Conservation (phyloP, 495 filamentous ascomycete species). For the Hypoxylon cercidicola region DNA sequence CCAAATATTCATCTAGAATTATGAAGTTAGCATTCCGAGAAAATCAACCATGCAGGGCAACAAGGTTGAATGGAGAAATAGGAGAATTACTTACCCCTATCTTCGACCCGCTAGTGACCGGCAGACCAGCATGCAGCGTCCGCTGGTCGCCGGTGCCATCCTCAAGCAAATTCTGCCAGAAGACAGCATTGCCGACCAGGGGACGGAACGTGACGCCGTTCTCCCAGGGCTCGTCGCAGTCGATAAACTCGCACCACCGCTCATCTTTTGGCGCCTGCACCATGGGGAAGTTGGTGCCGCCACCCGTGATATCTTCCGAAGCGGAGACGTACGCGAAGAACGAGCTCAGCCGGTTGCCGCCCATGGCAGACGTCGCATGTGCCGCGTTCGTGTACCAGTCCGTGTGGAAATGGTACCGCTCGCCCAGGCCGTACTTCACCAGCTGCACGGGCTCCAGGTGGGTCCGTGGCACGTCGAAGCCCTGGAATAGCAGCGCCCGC, state of each 20-base stretch:
- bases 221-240: constrained; percentile 64
- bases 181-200: constrained; percentile 75
- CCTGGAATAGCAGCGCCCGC: constrained; percentile 76
- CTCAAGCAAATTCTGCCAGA: constrained; percentile 74
- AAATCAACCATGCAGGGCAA: too few species aligned
- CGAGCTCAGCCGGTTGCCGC: constrained; percentile 61
- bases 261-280: constrained; percentile 49
- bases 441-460: constrained; percentile 65
- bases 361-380: constrained; percentile 49
- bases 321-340: constrained; percentile 68
- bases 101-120: constrained; percentile 74
- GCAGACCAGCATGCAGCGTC: constrained; percentile 76
- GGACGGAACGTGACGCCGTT: constrained; percentile 74
- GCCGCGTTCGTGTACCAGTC: constrained; percentile 64
- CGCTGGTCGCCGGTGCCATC: constrained; percentile 69
- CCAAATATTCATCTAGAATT: constrained; percentile 77
- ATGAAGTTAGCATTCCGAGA: constrained; percentile 4
- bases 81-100: constrained; percentile 58
- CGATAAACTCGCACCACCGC: constrained; percentile 70
- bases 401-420: constrained; percentile 65
- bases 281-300: constrained; percentile 67
- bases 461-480: constrained; percentile 58
- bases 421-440: constrained; percentile 60
- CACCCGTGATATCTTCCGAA: constrained; percentile 59
- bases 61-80: not conserved